Conservation (phyloP, 768 basidiomycete genomes). For the Mycena olivaceomarginata region DNA sequence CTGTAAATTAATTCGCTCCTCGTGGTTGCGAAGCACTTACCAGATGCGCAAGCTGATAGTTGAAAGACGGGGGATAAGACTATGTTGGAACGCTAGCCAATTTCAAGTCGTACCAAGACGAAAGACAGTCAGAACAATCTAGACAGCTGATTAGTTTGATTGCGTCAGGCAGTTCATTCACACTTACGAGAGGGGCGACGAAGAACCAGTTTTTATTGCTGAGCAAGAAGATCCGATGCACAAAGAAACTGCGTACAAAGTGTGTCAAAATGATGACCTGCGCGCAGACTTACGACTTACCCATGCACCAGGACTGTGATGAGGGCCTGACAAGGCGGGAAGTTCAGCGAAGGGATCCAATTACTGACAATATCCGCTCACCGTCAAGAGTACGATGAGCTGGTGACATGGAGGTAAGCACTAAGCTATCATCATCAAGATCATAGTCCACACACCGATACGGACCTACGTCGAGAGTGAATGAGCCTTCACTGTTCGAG, state of each 20-base stretch:
- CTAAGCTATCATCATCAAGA: not conserved
- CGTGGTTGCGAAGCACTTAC: conserved; percentile 30
- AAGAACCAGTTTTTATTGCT: conserved; percentile 49
- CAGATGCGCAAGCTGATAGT: conserved; percentile 42
- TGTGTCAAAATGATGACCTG: not conserved
- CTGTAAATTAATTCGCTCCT: not conserved
- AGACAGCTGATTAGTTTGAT: not conserved
- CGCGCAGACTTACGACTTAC: conserved; percentile 44
- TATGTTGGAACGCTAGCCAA: too few relatives aligned
- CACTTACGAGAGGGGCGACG: conserved; percentile 46
- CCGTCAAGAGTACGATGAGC: conserved; percentile 50
- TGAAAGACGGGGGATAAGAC: too few relatives aligned
- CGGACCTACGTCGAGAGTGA: not conserved
- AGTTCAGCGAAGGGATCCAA: not conserved
- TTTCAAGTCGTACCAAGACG: conserved; percentile 45
- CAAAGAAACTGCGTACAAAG: conserved; percentile 53
- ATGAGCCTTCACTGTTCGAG: not conserved
- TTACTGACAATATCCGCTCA: conserved; percentile 26
- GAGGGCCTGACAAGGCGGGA: conserved; percentile 52
- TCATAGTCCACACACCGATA: conserved; percentile 26
- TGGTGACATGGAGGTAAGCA: conserved; percentile 25
- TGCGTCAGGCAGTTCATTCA: not conserved
- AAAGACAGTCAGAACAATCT: conserved; percentile 45
- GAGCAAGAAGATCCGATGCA: conserved; percentile 56
- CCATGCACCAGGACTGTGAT: conserved; percentile 65